phyloP scores from a whole-genome alignment of 2,329 filamentous ascomycete genomes.

The Diaporthe eres region DNA sequence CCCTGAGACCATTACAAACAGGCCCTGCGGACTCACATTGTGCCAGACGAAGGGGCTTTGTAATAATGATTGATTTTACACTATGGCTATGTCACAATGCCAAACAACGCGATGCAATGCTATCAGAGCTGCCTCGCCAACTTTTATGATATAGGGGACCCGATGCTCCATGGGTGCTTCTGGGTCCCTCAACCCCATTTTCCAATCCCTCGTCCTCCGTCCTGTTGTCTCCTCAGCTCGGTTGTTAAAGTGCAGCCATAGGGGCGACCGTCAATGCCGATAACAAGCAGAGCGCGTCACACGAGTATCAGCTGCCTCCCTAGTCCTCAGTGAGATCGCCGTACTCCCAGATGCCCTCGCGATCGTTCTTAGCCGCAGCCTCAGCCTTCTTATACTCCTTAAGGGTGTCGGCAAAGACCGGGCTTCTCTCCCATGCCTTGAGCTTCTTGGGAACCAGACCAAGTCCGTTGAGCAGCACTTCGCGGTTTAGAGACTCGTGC shows the following conservation, averaged over 20 bases:
- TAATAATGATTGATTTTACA: constrained; percentile 15
- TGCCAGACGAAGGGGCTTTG: neutral
- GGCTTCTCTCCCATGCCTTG: constrained; percentile 87
- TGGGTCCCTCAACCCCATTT: neutral
- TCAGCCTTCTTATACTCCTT: constrained; percentile 81
- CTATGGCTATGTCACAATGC: constrained; percentile 20
- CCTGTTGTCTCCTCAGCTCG: neutral
- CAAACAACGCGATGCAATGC: constrained; percentile 26
- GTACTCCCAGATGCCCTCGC: constrained; percentile 97
- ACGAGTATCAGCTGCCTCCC: constrained; percentile 34
- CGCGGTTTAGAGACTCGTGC: constrained; percentile 89
- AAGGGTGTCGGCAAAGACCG: constrained; percentile 78
- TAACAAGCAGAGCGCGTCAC: neutral
- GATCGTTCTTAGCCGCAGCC: constrained; percentile 82
- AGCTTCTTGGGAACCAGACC: constrained; percentile 94
- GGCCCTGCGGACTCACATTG: neutral
- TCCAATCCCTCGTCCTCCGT: neutral
- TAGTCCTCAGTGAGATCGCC: constrained; percentile 95
- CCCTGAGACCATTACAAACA: constrained; percentile 7
- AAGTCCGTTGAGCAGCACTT: constrained; percentile 85
- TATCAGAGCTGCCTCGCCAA: constrained; percentile 29
- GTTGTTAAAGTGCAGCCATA: neutral
- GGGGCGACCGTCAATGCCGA: neutral
- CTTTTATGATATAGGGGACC: constrained; percentile 3
- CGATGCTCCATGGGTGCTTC: neutral